Evolutionary conservation across 768 basidiomycete genomes (phyloP).

Genomic region (Calocera viscosa): DNA sequence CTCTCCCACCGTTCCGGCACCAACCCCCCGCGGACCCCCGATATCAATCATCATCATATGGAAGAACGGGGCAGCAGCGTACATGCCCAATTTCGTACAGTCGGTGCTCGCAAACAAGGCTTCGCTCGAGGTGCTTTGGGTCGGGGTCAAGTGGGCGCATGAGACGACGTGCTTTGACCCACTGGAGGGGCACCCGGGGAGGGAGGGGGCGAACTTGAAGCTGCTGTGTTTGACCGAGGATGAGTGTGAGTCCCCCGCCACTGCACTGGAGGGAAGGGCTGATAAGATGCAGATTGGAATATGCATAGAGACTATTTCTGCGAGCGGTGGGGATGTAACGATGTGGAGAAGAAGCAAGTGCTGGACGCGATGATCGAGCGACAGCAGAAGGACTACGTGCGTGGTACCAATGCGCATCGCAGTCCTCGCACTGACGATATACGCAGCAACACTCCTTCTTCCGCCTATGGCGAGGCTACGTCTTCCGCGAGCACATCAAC

Average conservation of each 20-base stretch:
- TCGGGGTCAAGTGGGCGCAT: background rate
- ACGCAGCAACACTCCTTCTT: constrained; percentile 12
- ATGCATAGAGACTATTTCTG: constrained; percentile 15
- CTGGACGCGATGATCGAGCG: constrained; percentile 5
- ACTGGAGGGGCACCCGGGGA: background rate
- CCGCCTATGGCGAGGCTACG: constrained; percentile 13
- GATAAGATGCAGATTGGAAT: constrained; percentile 1
- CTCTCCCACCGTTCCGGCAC: background rate
- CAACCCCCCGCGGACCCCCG: background rate
- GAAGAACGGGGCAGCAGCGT: background rate
- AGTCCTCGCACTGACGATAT: background rate
- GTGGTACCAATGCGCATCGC: background rate
- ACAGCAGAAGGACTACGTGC: constrained; percentile 8
- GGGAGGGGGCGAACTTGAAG: constrained; percentile 2
- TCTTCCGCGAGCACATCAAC: constrained; percentile 10
- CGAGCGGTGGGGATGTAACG: constrained; percentile 10
- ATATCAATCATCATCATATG: constrained; percentile 10
- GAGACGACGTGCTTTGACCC: background rate
- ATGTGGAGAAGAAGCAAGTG: background rate
- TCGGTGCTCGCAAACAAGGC: background rate
- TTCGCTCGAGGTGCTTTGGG: constrained; percentile 6
- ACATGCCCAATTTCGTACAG: constrained; percentile 3
- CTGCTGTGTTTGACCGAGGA: constrained; percentile 7
- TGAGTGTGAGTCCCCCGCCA: background rate
- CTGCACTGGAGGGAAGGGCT: background rate